Conservation (phyloP, 345 rosid species). For the Aquilaria sinensis region DNA sequence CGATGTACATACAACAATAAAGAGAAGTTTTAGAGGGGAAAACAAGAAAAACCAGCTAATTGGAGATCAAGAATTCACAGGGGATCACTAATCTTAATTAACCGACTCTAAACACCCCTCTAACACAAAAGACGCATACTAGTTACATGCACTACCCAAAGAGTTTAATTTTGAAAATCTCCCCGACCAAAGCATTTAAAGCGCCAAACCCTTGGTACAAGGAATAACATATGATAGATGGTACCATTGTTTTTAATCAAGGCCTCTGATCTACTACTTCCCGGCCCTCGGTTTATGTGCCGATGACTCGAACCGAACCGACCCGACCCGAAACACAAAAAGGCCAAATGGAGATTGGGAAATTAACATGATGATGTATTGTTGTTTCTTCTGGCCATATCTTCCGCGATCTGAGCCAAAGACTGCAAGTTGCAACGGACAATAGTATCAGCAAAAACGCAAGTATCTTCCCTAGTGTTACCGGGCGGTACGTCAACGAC, state of each 20-base stretch:
- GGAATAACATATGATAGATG: no score
- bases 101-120: not conserved
- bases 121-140: no score
- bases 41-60: not conserved
- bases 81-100: not conserved
- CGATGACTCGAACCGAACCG: not conserved
- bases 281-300: not conserved
- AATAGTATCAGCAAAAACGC: slow-evolving; percentile 67
- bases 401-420: slow-evolving; percentile 61
- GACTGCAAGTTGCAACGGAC: slow-evolving; percentile 87
- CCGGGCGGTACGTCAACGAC: slow-evolving; percentile 79
- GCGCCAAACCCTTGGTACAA: no score
- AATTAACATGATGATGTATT: not conserved
- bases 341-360: slow-evolving; percentile 5
- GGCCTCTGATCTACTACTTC: not conserved
- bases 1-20: not conserved
- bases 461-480: slow-evolving; percentile 76
- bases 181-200: no score
- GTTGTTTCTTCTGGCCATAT: slow-evolving; percentile 22
- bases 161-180: no score
- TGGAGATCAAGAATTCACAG: not conserved
- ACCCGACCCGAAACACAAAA: slow-evolving; percentile 20
- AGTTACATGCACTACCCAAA: no score
- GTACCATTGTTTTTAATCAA: slow-evolving; percentile 2
- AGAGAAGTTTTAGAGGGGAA: not conserved